Evolutionary conservation across 768 basidiomycete species (phyloP).

Genomic region (Chalciporus chontae): DNA sequence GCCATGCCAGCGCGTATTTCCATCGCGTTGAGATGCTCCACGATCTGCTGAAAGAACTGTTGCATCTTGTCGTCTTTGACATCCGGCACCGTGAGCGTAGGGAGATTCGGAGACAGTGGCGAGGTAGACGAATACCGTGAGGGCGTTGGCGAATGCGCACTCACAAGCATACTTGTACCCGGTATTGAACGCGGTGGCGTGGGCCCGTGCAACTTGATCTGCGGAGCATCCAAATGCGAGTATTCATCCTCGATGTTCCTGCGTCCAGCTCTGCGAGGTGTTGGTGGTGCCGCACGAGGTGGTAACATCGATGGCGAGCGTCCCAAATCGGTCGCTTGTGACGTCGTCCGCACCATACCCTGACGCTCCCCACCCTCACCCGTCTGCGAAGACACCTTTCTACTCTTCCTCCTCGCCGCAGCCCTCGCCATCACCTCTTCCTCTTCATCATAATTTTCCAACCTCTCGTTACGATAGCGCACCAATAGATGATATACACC

Average conservation of each 20-base stretch:
- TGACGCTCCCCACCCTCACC: constrained; percentile 22
- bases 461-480: constrained; percentile 71
- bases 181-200: constrained; percentile 21
- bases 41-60: constrained; percentile 82
- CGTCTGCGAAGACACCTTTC: constrained; percentile 29
- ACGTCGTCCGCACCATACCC: constrained; percentile 21
- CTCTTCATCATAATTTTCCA: constrained; percentile 74
- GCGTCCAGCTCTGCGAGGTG: constrained; percentile 54
- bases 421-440: constrained; percentile 42
- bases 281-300: constrained; percentile 55
- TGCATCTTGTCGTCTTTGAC: constrained; percentile 75
- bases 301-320: constrained; percentile 41
- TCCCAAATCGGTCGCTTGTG: constrained; percentile 23
- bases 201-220: constrained; percentile 24
- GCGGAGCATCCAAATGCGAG: constrained; percentile 14
- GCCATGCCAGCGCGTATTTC: constrained; percentile 46
- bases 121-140: constrained; percentile 26
- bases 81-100: constrained; percentile 59
- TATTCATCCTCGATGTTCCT: constrained; percentile 20
- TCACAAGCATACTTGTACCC: neutral
- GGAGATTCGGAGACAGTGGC: constrained; percentile 38
- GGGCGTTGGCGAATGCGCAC: constrained; percentile 17
- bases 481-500: constrained; percentile 91
- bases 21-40: constrained; percentile 73
- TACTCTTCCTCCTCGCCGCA: constrained; percentile 32